phyloP scores from a whole-genome alignment of 2,329 filamentous ascomycete species.

The Didymella lethalis region DNA sequence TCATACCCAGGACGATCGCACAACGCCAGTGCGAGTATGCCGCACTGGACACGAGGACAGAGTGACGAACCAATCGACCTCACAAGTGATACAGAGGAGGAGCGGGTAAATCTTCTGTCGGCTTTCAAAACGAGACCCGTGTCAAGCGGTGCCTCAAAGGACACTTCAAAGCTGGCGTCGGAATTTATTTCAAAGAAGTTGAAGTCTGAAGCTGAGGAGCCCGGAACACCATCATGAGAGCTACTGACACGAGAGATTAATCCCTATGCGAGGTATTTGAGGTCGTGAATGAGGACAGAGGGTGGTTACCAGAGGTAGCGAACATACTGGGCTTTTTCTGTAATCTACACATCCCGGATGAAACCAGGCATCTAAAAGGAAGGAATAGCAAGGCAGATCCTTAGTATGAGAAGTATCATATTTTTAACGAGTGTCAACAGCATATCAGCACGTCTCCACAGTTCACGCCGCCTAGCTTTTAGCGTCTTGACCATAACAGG shows the following conservation, averaged over 20 bases:
- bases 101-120: constrained; percentile 24
- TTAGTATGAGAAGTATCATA: neutral
- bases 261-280: constrained; percentile 2
- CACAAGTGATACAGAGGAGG: constrained; percentile 27
- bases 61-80: constrained; percentile 26
- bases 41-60: neutral
- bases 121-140: constrained; percentile 21
- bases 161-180: neutral
- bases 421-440: neutral
- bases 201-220: neutral
- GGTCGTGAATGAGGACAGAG: neutral
- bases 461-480: neutral
- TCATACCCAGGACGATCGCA: neutral
- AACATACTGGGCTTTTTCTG: neutral
- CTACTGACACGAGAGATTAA: neutral
- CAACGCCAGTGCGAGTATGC: neutral
- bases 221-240: neutral
- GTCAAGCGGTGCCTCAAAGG: neutral
- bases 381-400: neutral
- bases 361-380: neutral
- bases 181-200: neutral
- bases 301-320: neutral
- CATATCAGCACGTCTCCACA: too few species aligned
- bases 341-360: neutral
- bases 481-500: constrained; percentile 12